Percentiles rank a stretch among this genome's conserved stretches.
Evolutionary conservation across 352 stramenopile species (phyloP).

Genomic region (Phytophthora niederhauseri): DNA sequence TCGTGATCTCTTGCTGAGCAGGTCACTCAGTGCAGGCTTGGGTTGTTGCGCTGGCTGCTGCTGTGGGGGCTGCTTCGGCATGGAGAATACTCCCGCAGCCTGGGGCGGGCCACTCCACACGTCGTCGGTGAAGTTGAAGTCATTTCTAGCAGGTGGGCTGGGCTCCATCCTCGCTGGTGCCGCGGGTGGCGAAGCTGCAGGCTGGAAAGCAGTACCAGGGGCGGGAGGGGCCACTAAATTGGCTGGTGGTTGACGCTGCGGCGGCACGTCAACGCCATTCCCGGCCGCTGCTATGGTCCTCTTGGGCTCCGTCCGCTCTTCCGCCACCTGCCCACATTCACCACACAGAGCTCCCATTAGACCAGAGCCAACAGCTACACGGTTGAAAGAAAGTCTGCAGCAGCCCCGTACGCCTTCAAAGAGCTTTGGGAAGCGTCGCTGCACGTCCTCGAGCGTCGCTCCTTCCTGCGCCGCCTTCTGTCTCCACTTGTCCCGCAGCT

Average conservation of each 20-base stretch:
- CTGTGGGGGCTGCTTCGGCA: conserved; percentile 14
- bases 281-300: not conserved
- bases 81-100: conserved; percentile 8
- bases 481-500: conserved; percentile 46
- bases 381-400: not conserved
- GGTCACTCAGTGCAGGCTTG: conserved; percentile 36
- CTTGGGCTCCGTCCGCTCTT: conserved; percentile 20
- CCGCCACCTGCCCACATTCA: conserved; percentile 18
- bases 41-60: conserved; percentile 12
- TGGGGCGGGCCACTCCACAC: conserved; percentile 23
- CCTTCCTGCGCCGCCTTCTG: conserved; percentile 32
- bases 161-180: not conserved
- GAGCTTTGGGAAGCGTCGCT: conserved; percentile 45
- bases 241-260: not conserved
- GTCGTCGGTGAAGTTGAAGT: conserved; percentile 22
- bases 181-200: not conserved
- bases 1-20: conserved; percentile 44
- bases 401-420: conserved; percentile 44
- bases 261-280: not conserved
- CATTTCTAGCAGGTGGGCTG: conserved; percentile 5
- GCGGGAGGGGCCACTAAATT: not conserved
- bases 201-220: not conserved
- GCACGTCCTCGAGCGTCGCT: conserved; percentile 44
- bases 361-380: not conserved
- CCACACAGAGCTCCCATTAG: not conserved